Base-by-base conservation (phyloP, 2,329 filamentous ascomycete species). In the Aureobasidium sp. region DNA sequence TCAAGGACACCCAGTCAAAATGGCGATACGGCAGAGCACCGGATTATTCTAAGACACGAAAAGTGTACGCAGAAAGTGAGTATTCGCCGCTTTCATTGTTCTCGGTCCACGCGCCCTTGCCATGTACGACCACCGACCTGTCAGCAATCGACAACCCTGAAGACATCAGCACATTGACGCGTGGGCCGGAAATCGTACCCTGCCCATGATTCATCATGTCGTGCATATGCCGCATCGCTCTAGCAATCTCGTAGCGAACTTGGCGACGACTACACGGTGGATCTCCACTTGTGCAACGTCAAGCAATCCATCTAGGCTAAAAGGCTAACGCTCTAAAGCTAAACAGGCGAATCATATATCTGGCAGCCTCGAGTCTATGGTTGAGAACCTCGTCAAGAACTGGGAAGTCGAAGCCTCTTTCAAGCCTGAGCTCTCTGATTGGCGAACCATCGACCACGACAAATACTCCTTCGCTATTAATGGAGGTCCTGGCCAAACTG, bases 341-440 rank as follows among this genome's bases (percentile, higher is more conserved):
- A 87, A 85, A 71, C 77, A 74, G 39, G 78, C 76, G 72, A 79
- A 73, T 67, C 86, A 88, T 71, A 72, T 74, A 50, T 76, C 83
- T 3, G 79, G 78, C 39, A 84, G 81, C 62, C 79, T 88, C 2
- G 80, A 82, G 15, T 74, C 80, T 53, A 79, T 88, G 5, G 85
- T 88, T 43, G 82, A 88, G 71, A 88, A 88, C 69, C 80, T 88
- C 1, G 85, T 88, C 69, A 88, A 88, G 76, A 88, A 88, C 71
- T 88, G 86, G 86, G 86, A 88, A 72, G 82, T 88, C 57, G 86
- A 88, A 71, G 86, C 86, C 0, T 87, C 84, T 0, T 87, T 86
- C 80, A 88, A 88, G 74, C 79, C 80, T 8, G 68, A 77, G 17
- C 76, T 87, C 10, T 67, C 74, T 3, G 83, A 88, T 72, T 88